A percentile compares a stretch with the other conserved stretches of the same genome.
Evolutionary conservation across 495 filamentous ascomycete genomes (phyloP).

Genomic region (Aspergillus taichungensis): DNA sequence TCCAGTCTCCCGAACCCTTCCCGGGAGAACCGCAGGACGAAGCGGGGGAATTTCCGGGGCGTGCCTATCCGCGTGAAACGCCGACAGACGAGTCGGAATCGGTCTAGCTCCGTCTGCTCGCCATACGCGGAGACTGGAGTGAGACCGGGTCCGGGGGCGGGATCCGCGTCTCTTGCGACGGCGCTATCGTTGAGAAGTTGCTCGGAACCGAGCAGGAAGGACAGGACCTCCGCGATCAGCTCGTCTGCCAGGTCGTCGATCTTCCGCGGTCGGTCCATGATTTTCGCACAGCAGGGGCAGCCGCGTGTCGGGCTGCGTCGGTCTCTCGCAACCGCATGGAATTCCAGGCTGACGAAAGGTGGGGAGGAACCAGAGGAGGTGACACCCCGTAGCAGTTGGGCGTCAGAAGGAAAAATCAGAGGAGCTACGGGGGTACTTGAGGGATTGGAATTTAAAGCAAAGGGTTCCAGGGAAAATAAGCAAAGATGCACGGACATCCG

Average conservation of each 20-base stretch:
- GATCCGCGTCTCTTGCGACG: constrained; percentile 3
- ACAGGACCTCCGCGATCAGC: constrained; percentile 48
- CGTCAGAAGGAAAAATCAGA: constrained; percentile 6
- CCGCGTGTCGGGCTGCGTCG: constrained; percentile 30
- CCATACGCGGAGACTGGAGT: constrained; percentile 12
- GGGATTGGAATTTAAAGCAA: neutral
- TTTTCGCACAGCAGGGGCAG: constrained; percentile 25
- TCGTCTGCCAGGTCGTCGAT: constrained; percentile 52
- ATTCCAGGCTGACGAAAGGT: constrained; percentile 8
- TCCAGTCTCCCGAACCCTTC: constrained; percentile 50
- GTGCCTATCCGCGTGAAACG: constrained; percentile 54
- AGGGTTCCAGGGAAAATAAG: constrained; percentile 9
- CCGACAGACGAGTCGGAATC: constrained; percentile 51
- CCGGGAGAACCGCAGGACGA: constrained; percentile 51
- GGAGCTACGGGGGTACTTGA: constrained; percentile 3
- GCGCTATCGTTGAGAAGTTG: constrained; percentile 6
- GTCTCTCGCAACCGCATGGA: constrained; percentile 33
- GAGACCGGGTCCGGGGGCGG: constrained; percentile 2
- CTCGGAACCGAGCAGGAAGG: constrained; percentile 20
- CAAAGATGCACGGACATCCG: constrained; percentile 8
- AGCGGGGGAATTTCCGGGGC: constrained; percentile 49
- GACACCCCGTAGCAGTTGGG: constrained; percentile 5
- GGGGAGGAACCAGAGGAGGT: constrained; percentile 4
- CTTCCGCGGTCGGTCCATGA: constrained; percentile 27
- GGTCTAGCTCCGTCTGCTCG: constrained; percentile 32